Evolutionary conservation across 2,329 filamentous ascomycete genomes (phyloP), one percentile per base, ranked within the genome.

Genomic region (Fusarium veterinarium): DNA sequence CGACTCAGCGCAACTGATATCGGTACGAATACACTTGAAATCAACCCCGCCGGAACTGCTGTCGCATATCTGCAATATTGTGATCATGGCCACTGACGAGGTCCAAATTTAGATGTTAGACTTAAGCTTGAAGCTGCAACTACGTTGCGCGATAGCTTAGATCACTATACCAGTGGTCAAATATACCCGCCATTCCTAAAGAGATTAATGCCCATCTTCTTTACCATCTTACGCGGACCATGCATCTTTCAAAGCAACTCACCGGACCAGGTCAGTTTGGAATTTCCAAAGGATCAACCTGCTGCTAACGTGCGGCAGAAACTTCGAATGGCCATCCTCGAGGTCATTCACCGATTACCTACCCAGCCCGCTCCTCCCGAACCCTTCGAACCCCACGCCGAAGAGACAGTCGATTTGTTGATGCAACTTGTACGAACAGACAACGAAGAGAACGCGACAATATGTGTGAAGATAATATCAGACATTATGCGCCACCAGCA

Each of bases 361-460:
- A 87, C 95, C 82, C 76, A 91, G 86, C 88, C 86, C n/a, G 90
- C 88, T 42, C 92, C 94, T 4, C 84, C 90, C 60, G 95, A 98
- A 77, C 91, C 91, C 2, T 91, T 98, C 83, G 95, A 98, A 80
- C 93, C 92, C 1, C 97, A 95, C 81, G 95, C 95, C 42, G 89
- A 91, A 73, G 94, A 97, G 79, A 91, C 97, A 68, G 94, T 98
- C 67, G 95, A 98, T 79, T 88, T 97, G 74, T 88, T 98, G 71
- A 95, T 98, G 91, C 89, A 90, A 60, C 85, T 99, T 65, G 95
- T 98, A 67, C 91, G 92, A 75, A 92, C 91, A 45, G 96, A 99
- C 82, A 99, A 99, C 77, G 96, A 99, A 83, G 96, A 99, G 72
- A 99, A 99, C 86, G 96, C 95, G 5, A 94, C 97, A n/a, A 85